Conservation (phyloP, 2,329 filamentous ascomycete species). For the Pestalotiopsis sp. region DNA sequence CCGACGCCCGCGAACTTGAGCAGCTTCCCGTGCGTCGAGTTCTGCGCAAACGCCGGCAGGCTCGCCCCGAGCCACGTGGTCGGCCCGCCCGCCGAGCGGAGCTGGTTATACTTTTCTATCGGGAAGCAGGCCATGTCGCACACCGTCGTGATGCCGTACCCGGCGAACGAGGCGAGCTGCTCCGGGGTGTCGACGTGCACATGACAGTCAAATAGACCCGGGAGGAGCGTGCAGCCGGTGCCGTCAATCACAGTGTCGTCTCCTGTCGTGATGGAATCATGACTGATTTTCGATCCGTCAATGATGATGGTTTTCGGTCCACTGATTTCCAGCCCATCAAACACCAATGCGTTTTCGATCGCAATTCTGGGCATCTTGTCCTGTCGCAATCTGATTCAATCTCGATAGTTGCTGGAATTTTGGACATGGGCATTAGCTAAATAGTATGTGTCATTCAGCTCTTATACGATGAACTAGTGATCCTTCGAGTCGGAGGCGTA, state of each 20-base stretch:
- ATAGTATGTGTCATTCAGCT: too few relatives aligned
- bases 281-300: slow-evolving; percentile 20
- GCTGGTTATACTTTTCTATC: slow-evolving; percentile 14
- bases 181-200: slow-evolving; percentile 23
- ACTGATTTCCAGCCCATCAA: slow-evolving; percentile 21
- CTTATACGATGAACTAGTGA: too few relatives aligned
- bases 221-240: slow-evolving; percentile 24
- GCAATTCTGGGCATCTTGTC: slow-evolving; percentile 18
- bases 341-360: slow-evolving; percentile 24
- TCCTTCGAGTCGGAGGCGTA: too few relatives aligned
- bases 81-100: slow-evolving; percentile 17
- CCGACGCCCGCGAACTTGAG: slow-evolving; percentile 17
- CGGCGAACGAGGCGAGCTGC: slow-evolving; percentile 21
- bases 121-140: slow-evolving; percentile 16
- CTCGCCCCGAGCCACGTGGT: slow-evolving; percentile 21
- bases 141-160: slow-evolving; percentile 12
- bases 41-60: slow-evolving; percentile 22
- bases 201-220: slow-evolving; percentile 28
- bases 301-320: slow-evolving; percentile 21
- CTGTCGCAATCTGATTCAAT: too few relatives aligned
- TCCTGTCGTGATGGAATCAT: slow-evolving; percentile 12
- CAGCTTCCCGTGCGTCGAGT: slow-evolving; percentile 19
- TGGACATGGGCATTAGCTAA: too few relatives aligned
- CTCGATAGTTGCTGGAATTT: too few relatives aligned
- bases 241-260: slow-evolving; percentile 20